These are phyloP conservation scores for Auricularia cornea DNA, from an alignment of 768 basidiomycete genomes.

Conservation along the genomic window DNA sequence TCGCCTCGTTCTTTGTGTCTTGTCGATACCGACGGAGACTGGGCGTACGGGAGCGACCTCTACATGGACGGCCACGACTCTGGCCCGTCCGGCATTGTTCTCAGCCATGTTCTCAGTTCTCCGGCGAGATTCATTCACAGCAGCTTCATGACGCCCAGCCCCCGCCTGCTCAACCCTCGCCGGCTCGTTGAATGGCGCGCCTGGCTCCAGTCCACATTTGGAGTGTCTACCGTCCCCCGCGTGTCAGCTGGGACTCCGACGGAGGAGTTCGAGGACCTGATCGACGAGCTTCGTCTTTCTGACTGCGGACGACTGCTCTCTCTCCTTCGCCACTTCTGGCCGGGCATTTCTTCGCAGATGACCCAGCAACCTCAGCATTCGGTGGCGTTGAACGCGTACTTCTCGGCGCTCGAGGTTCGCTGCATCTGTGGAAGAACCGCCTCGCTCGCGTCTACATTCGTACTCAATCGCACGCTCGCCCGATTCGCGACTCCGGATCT, in stretches of 20 bases:
- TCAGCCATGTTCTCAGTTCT: neutral
- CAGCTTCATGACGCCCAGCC: neutral
- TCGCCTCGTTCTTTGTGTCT: neutral
- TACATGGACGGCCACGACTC: neutral
- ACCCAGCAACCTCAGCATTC: neutral
- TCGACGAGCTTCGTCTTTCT: neutral
- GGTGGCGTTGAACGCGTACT: neutral
- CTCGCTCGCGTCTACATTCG: neutral
- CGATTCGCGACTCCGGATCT: neutral
- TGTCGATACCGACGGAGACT: neutral
- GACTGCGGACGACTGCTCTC: neutral
- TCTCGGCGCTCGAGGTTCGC: neutral
- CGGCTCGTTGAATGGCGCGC: neutral
- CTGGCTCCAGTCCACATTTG: neutral
- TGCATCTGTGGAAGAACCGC: neutral
- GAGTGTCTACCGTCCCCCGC: neutral
- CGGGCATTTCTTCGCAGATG: neutral
- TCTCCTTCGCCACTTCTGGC: neutral
- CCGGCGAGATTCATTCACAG: neutral
- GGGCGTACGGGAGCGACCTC: constrained; percentile 1
- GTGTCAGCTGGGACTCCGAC: neutral
- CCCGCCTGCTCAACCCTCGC: neutral
- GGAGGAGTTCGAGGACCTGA: neutral
- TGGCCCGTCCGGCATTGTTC: neutral
- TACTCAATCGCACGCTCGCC: neutral